These are phyloP conservation scores for Ustilago bromivora DNA, from an alignment of 1,284 basidiomycete species.

Conservation along the genomic window DNA sequence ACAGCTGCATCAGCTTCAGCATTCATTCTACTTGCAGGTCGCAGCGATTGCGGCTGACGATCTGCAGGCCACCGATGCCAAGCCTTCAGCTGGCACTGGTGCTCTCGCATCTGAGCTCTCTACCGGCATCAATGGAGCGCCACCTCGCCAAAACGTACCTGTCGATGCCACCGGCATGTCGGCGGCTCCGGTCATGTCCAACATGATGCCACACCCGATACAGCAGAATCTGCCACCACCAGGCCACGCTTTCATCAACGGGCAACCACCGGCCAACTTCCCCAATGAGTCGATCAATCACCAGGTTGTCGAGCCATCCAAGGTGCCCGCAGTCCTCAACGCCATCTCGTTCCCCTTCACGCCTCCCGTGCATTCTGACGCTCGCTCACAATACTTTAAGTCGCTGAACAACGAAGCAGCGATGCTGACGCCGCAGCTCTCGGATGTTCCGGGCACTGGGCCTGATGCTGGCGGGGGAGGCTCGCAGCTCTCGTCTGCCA, in stretches of 20 bases:
- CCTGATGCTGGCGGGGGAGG: slow-evolving; percentile 18
- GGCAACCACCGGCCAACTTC: slow-evolving; percentile 44
- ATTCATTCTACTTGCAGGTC: slow-evolving; percentile 63
- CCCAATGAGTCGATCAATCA: slow-evolving; percentile 58
- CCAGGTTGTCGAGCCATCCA: slow-evolving; percentile 61
- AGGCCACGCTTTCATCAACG: slow-evolving; percentile 46
- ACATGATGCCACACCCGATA: slow-evolving; percentile 31
- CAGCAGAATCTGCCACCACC: slow-evolving; percentile 27
- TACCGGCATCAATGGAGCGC: slow-evolving; percentile 8
- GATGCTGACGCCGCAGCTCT: slow-evolving; percentile 48
- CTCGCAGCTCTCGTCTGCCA: slow-evolving; percentile 38
- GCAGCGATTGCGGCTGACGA: slow-evolving; percentile 45
- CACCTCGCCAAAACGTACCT: neutral
- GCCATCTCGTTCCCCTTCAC: slow-evolving; percentile 65
- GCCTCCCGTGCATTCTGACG: slow-evolving; percentile 56
- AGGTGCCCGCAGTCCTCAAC: slow-evolving; percentile 56
- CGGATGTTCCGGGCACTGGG: slow-evolving; percentile 24
- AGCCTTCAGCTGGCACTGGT: slow-evolving; percentile 22
- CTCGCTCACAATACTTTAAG: slow-evolving; percentile 49
- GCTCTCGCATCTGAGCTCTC: slow-evolving; percentile 23
- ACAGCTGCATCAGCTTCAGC: slow-evolving; percentile 63
- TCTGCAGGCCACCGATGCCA: slow-evolving; percentile 33
- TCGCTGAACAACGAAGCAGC: slow-evolving; percentile 47
- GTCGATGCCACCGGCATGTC: slow-evolving; percentile 12
- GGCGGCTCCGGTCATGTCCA: slow-evolving; percentile 6